A percentile compares a stretch with the other conserved stretches of the same genome.
phyloP scores from a whole-genome alignment of 2,329 filamentous ascomycete genomes.

The Pseudocercospora crystallina region DNA sequence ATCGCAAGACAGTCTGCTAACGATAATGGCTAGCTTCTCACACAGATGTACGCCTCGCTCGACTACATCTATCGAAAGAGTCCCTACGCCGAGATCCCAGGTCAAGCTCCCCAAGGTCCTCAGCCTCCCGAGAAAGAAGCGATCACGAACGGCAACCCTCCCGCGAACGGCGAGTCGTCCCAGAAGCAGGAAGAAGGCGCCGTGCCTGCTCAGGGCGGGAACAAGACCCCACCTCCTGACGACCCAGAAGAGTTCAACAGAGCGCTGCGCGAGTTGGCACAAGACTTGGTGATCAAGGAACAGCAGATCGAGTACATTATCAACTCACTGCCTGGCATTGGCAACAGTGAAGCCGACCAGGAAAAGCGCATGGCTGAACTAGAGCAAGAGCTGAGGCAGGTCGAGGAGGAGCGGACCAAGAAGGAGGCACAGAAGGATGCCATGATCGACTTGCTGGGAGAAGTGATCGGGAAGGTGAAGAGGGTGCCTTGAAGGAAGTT shows the following conservation, averaged over 20 bases:
- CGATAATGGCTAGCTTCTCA: conserved; percentile 40
- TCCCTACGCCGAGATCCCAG: conserved; percentile 42
- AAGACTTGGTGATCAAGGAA: conserved; percentile 74
- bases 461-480: conserved; percentile 45
- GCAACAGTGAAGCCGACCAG: conserved; percentile 76
- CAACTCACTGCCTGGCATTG: conserved; percentile 71
- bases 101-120: conserved; percentile 41
- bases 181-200: conserved; percentile 8
- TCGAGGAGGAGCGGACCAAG: conserved; percentile 42
- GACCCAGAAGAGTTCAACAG: conserved; percentile 64
- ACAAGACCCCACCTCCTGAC: conserved; percentile 57
- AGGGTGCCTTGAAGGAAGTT: conserved; percentile 29
- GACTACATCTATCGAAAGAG: conserved; percentile 45
- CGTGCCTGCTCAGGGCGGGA: conserved; percentile 21
- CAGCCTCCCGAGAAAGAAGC: conserved; percentile 5
- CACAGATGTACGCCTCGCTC: conserved; percentile 49
- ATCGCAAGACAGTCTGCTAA: conserved; percentile 7
- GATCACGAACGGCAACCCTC: conserved; percentile 18
- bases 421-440: conserved; percentile 45
- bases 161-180: neutral
- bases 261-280: conserved; percentile 70
- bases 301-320: conserved; percentile 81
- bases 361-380: conserved; percentile 56
- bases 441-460: conserved; percentile 47
- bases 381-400: conserved; percentile 43